Evolutionary conservation across 441 rosid species (phyloP).

Genomic region (Euphorbia corollata): DNA sequence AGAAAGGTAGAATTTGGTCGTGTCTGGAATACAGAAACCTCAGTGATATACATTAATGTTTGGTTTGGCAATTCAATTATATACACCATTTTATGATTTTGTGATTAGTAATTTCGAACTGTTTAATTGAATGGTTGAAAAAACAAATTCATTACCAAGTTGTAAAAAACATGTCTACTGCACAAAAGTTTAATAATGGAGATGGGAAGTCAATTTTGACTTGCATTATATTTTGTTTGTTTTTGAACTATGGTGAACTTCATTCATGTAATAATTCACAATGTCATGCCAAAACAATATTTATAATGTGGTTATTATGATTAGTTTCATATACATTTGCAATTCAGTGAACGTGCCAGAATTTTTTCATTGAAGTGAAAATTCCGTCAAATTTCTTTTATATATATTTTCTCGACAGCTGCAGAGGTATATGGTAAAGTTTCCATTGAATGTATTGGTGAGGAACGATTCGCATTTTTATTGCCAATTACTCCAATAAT

Average conservation of each 20-base stretch:
- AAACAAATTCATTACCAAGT: not conserved
- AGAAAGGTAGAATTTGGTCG: constrained; percentile 6
- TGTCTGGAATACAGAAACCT: constrained; percentile 11
- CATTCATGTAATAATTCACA: not conserved
- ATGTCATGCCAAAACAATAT: not conserved
- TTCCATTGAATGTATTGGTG: no score
- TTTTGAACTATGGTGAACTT: not conserved
- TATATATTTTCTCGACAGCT: no score
- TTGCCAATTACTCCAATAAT: no score
- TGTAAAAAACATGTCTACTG: not conserved
- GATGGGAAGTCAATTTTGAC: constrained; percentile 1
- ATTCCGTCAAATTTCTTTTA: no score
- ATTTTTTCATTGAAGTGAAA: no score
- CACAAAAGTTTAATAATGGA: not conserved
- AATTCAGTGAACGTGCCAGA: no score
- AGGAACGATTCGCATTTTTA: no score
- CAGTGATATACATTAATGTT: not conserved
- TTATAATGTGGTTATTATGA: no score
- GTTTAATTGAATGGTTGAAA: not conserved
- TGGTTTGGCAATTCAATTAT: not conserved
- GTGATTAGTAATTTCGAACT: not conserved
- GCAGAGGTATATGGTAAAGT: no score
- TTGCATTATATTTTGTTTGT: not conserved
- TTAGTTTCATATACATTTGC: not conserved
- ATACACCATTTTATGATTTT: not conserved